Base-by-base conservation (phyloP, 352 stramenopile genomes). In the Thraustotheca clavata region DNA sequence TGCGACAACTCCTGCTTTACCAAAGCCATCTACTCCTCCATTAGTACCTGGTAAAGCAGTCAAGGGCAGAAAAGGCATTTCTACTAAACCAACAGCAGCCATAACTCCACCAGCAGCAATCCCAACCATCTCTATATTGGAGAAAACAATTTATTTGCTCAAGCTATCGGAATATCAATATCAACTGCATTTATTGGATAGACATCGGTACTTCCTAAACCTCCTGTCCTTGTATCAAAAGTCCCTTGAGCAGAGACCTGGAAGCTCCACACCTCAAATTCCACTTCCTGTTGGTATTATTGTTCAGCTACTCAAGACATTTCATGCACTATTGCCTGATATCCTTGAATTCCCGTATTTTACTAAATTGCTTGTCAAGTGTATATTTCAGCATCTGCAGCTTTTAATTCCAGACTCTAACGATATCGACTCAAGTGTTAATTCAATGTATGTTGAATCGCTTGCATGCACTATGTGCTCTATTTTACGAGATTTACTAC, bases 81-180 rank as follows among this genome's bases (percentile, higher is more conserved):
- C n/a, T 2, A 35, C 36, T 16, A 32, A 50, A 22, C 6, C 35
- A 14, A 35, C 34, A n/a, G 20, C 35, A 0, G 33, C 38, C 12
- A 22, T 39, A 0, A 34, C 20, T 22, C n/a, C 31, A 24, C 27
- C 32, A 1, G 46, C 18, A 8, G 1, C n/a, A 8, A 31, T 49
- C 3, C 26, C 38, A 24, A 20, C 46, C n/a, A 52, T 52, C 43
- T 52, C 43, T 24, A 11, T 11, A 2, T 18, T 52, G 59, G 83
- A 91, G 36, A 89, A 89, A 59, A 91, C 79, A 78, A 88, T 80
- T 14, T 94, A 94, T 54, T 69, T 87, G 26, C 71, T 94, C 26
- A 88, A 89, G 62, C 63, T 94, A 16, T 87, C 83, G 14, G 72
- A 86, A 69, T 92, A 87, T 47, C 85, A 94, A 70, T 91, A 88